These are phyloP conservation scores for Trichosanthes cucumerina DNA, from an alignment of 306 rosid genomes.

Conservation along the genomic window DNA sequence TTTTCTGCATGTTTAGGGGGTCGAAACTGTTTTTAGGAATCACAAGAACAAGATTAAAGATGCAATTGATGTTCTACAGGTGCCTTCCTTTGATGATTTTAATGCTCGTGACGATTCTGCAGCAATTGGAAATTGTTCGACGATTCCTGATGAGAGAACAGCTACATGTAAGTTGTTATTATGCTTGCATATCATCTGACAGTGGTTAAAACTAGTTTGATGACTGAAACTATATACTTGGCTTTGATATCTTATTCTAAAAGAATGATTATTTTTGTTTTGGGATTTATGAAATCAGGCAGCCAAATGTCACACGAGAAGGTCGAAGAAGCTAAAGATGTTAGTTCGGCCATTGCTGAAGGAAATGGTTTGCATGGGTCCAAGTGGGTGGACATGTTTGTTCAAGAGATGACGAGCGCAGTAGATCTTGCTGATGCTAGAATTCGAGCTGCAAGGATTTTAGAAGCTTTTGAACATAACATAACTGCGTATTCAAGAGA, in stretches of 20 bases:
- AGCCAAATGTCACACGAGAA: constrained; percentile 18
- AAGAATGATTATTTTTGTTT: background rate
- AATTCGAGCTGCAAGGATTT: constrained; percentile 25
- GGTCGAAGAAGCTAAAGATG: constrained; percentile 10
- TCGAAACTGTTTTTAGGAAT: constrained; percentile 20
- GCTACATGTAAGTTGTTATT: constrained; percentile 15
- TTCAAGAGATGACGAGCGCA: constrained; percentile 27
- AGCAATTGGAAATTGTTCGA: background rate
- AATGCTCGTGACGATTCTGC: constrained; percentile 11
- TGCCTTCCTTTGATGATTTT: constrained; percentile 10
- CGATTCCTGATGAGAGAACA: constrained; percentile 10
- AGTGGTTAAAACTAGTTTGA: background rate
- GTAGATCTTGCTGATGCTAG: constrained; percentile 21
- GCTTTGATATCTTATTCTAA: background rate
- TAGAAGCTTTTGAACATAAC: constrained; percentile 27
- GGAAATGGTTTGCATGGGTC: constrained; percentile 8
- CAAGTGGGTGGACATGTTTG: constrained; percentile 35
- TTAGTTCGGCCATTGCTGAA: background rate
- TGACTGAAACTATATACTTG: background rate
- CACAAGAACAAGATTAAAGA: constrained; percentile 18
- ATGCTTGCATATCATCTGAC: background rate
- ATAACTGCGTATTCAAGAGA: constrained; percentile 15
- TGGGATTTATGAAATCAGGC: constrained; percentile 13
- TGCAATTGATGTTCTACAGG: constrained; percentile 17
- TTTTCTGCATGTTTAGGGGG: constrained; percentile 12